Base-by-base conservation (phyloP, 2,329 filamentous ascomycete genomes). In the Pseudocercospora musae region DNA sequence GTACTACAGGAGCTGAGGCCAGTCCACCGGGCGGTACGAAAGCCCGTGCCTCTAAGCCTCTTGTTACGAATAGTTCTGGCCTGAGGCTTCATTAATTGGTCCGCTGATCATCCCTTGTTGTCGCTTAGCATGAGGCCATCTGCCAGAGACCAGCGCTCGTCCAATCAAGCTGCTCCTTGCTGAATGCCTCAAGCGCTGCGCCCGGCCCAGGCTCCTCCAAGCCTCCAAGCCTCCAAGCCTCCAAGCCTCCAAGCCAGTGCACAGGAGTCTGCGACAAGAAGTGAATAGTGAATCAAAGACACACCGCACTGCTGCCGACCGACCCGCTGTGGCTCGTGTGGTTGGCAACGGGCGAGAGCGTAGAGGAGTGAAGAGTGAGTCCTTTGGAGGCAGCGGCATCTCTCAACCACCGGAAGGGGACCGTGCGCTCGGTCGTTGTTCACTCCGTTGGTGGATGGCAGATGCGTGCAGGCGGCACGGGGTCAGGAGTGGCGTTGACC, bases 201-300 rank as follows among this genome's bases (percentile, higher is more conserved):
- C 13, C n/a, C n/a, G n/a, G n/a, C n/a, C n/a, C n/a, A n/a, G n/a
- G 40, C 40, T 46, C 2, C 37, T 52, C 23, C 48, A n/a, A n/a
- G n/a, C n/a, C n/a, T n/a, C n/a, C n/a, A n/a, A n/a, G n/a, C n/a
- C n/a, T n/a, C n/a, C n/a, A n/a, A n/a, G n/a, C n/a, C n/a, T n/a
- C n/a, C n/a, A n/a, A n/a, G n/a, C n/a, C n/a, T n/a, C 60, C 57
- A 53, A 62, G 59, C 60, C 63, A 57, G 60, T 62, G 63, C 58
- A 46, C 56, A 46, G 57, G 56, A 57, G 56, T 27, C 31, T 25
- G 57, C 50, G 40, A 50, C n/a, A 31, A 37, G 52, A 49, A 27
- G 25, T 23, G 37, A 42, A 52, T 48, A 48, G 23, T 49, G 13
- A 59, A 57, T 62, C 48, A 40, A 58, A 15, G 54, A 18, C 25